Conservation (phyloP, 371 early-diverging fungal genomes). For the Circinella umbellata region DNA sequence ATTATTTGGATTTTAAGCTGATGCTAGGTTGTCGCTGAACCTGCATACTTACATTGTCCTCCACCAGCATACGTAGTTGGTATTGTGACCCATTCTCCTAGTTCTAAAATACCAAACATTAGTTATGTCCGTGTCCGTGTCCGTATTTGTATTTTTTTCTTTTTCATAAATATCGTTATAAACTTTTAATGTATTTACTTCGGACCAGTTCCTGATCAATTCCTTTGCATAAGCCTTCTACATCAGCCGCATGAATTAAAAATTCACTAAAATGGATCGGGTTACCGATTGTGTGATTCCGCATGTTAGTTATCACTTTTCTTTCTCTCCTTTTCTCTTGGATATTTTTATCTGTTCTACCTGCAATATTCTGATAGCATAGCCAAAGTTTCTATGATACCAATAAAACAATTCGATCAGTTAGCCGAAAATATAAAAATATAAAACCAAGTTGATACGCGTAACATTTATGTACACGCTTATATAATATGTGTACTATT, state of each 20-base stretch:
- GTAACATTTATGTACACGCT: no score
- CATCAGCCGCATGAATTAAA: constrained; percentile 96
- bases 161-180: no score
- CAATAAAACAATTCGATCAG: no score
- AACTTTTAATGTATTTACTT: constrained; percentile 45
- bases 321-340: background rate
- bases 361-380: constrained; percentile 80
- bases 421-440: no score
- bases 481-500: no score
- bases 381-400: constrained; percentile 50
- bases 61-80: constrained; percentile 98
- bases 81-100: constrained; percentile 88
- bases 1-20: no score
- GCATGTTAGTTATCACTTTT: background rate
- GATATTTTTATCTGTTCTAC: constrained; percentile 20
- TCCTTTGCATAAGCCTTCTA: constrained; percentile 95
- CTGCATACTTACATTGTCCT: constrained; percentile 64
- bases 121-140: background rate
- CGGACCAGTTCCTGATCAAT: constrained; percentile 89
- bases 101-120: constrained; percentile 30
- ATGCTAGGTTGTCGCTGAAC: no score
- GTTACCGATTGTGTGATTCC: background rate
- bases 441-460: no score
- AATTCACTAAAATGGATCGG: constrained; percentile 73
- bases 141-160: no score